These are phyloP conservation scores for Dendrobium chrysotoxum DNA, from an alignment of 106 monocot species.

Conservation along the genomic window DNA sequence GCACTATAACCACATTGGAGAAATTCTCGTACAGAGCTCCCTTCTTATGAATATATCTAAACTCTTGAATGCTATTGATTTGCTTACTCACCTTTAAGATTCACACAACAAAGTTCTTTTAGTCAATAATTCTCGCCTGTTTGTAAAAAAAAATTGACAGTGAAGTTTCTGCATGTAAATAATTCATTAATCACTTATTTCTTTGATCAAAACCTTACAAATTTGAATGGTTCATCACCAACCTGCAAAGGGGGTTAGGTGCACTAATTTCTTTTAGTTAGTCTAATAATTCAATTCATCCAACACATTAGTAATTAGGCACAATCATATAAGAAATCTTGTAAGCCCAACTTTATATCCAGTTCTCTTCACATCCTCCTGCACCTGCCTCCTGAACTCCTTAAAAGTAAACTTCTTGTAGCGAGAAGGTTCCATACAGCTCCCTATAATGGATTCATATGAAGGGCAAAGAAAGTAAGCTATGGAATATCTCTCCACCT, in stretches of 20 bases:
- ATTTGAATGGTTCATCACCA: neutral
- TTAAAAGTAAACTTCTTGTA: constrained; percentile 60
- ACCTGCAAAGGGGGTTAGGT: neutral
- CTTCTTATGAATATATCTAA: too few species aligned
- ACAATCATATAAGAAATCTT: constrained; percentile 41
- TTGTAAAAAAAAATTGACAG: neutral
- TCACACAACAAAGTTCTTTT: too few species aligned
- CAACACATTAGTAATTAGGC: neutral
- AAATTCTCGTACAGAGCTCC: too few species aligned
- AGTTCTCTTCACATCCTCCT: constrained; percentile 48
- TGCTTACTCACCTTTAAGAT: too few species aligned
- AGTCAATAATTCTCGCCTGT: too few species aligned
- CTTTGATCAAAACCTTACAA: neutral
- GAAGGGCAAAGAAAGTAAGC: constrained; percentile 41
- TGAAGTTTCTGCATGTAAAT: neutral
- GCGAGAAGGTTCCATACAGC: constrained; percentile 21
- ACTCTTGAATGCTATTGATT: too few species aligned
- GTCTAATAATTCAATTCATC: neutral
- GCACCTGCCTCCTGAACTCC: constrained; percentile 62
- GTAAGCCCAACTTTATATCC: constrained; percentile 60
- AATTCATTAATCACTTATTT: neutral
- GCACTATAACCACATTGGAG: too few species aligned
- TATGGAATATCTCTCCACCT: constrained; percentile 34
- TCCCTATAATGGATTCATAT: constrained; percentile 27
- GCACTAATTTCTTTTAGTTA: neutral